phyloP scores from a whole-genome alignment of 2,329 filamentous ascomycete species.

The Fusarium xyrophilum region DNA sequence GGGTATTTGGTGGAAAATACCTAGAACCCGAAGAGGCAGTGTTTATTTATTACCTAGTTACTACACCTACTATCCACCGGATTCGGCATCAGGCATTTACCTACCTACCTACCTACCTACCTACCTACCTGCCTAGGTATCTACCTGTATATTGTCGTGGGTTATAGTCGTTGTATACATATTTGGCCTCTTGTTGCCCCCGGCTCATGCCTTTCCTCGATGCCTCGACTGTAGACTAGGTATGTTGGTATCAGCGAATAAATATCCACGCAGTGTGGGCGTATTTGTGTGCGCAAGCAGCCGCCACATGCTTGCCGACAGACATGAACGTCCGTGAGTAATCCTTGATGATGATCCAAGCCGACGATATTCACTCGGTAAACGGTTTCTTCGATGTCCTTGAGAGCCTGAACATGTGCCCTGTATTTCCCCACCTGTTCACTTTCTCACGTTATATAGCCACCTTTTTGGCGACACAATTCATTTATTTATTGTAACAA shows the following conservation, averaged over 20 bases:
- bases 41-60: not conserved
- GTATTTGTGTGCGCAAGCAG: slow-evolving; percentile 30
- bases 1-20: not conserved
- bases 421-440: not conserved
- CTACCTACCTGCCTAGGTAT: not conserved
- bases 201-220: slow-evolving; percentile 1
- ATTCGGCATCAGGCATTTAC: not conserved
- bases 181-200: slow-evolving; percentile 13
- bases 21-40: not conserved
- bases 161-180: not conserved
- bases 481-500: not conserved
- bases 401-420: not conserved
- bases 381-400: not conserved
- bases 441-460: not conserved
- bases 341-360: not conserved
- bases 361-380: not conserved
- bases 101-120: too few relatives aligned
- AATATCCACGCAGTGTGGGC: slow-evolving; percentile 29
- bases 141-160: not conserved
- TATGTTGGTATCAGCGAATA: not conserved
- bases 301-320: slow-evolving; percentile 26
- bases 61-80: not conserved
- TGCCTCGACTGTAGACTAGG: not conserved
- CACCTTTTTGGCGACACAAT: not conserved
- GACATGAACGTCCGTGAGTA: not conserved